Conservation (phyloP, 176 grass and related monocot genomes). For the Avena insularis region DNA sequence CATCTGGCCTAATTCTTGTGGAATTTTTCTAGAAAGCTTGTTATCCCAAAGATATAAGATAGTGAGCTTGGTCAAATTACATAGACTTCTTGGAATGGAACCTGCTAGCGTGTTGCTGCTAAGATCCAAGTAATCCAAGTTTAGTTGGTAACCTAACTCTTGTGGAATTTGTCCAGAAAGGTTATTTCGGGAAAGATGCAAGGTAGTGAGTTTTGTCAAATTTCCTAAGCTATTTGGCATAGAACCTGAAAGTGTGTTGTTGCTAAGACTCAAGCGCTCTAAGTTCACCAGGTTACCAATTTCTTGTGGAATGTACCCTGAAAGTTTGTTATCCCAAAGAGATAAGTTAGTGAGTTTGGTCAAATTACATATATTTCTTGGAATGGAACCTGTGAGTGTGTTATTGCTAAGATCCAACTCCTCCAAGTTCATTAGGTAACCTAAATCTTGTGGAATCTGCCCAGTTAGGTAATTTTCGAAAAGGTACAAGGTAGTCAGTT, state of each 20-base stretch:
- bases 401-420: neutral
- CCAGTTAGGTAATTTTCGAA: neutral
- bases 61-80: no score
- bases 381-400: neutral
- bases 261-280: rapidly evolving
- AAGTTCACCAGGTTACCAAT: neutral
- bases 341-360: neutral
- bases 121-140: neutral
- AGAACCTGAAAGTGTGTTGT: neutral
- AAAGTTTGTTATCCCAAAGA: neutral
- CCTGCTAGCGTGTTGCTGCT: no score
- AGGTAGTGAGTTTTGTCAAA: neutral
- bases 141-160: neutral
- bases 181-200: no score
- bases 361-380: neutral
- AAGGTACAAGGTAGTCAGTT: neutral
- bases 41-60: no score
- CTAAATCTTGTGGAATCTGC: neutral
- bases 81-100: no score
- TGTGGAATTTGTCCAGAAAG: no score
- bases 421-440: neutral
- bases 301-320: neutral
- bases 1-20: no score
- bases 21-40: no score
- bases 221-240: neutral